Evolutionary conservation across 495 filamentous ascomycete species (phyloP), one percentile per base, ranked within the genome.

Genomic region (Cairneyella variabilis): DNA sequence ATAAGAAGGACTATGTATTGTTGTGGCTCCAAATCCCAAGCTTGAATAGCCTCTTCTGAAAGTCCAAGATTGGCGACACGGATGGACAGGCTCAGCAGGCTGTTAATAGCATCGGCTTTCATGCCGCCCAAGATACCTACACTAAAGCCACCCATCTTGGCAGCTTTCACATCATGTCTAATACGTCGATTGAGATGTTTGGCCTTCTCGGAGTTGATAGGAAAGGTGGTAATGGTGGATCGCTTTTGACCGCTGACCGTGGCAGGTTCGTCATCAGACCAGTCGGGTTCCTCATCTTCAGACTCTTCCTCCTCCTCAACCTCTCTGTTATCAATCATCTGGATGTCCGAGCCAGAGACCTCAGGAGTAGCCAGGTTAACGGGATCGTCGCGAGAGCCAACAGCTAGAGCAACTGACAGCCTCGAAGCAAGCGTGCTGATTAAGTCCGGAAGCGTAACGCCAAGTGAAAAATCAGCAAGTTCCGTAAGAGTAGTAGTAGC

Each of bases 1-100:
- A 96, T 76, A 12, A 96, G 74, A 5, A 95, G 72, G 5, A 95
- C 79, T 37, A 96, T 64, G 61, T 93, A 93, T 22, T 95, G 83
- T 0, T 70, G 65, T 0, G 71, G 64, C 12, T 77, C 62, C 16
- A 97, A 65, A 46, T 83, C 73, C 92, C 92, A 97, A 12, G 89
- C 86, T 57, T 82, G 76, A 67, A 86, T 75, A 1, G 81, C 86
- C 55, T 91, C 88, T 23, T 86, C 76, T 2, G 90, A 90, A 23
- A 97, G 79, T 1, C 77, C 84, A 2, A 96, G 76, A 55, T 86
- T 86, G 0, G 71, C 68, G 43, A 90, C 77, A 1, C 83, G 83
- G 40, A 86, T 76, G 0, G 85, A 85, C 6, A 95, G 54, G 27
- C 79, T 84, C 45, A 90, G 59, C 20, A 77, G 74, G 32, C 75